Conservation (phyloP, 148 eudicot species). For the Silene latifolia region DNA sequence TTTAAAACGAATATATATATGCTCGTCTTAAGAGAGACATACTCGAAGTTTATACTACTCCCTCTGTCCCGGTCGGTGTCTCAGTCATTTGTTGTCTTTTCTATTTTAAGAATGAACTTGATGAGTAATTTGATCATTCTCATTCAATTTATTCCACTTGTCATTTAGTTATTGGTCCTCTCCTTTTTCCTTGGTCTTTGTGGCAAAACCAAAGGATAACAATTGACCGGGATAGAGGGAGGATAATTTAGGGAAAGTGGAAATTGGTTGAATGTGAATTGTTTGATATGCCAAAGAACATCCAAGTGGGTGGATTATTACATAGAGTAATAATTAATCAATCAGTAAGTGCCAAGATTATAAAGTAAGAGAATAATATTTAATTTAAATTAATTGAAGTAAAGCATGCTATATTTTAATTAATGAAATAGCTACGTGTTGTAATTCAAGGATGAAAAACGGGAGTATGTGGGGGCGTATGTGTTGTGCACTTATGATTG, state of each 20-base stretch:
- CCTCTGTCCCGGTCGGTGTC: too few relatives aligned
- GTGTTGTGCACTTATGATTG: neutral
- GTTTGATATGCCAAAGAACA: constrained; percentile 16
- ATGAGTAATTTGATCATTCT: too few relatives aligned
- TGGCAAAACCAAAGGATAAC: too few relatives aligned
- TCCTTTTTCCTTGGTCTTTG: too few relatives aligned
- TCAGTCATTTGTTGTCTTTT: too few relatives aligned
- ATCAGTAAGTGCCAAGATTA: constrained; percentile 11
- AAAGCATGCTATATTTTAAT: neutral
- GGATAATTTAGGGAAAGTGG: constrained; percentile 10
- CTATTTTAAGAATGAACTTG: too few relatives aligned
- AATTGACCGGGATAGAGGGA: too few relatives aligned
- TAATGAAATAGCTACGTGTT: neutral
- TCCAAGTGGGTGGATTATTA: constrained; percentile 13
- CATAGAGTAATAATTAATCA: constrained; percentile 15
- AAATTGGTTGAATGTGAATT: constrained; percentile 16
- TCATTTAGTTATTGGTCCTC: too few relatives aligned
- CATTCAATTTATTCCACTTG: too few relatives aligned
- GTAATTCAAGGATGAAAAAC: neutral
- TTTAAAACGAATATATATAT: too few relatives aligned
- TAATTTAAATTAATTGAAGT: neutral
- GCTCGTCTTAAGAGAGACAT: too few relatives aligned
- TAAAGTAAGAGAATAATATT: neutral
- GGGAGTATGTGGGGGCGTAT: neutral
- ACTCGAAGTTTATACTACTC: too few relatives aligned